These are phyloP conservation scores for Inosperma sp. DNA, from an alignment of 768 basidiomycete genomes.

Conservation along the genomic window DNA sequence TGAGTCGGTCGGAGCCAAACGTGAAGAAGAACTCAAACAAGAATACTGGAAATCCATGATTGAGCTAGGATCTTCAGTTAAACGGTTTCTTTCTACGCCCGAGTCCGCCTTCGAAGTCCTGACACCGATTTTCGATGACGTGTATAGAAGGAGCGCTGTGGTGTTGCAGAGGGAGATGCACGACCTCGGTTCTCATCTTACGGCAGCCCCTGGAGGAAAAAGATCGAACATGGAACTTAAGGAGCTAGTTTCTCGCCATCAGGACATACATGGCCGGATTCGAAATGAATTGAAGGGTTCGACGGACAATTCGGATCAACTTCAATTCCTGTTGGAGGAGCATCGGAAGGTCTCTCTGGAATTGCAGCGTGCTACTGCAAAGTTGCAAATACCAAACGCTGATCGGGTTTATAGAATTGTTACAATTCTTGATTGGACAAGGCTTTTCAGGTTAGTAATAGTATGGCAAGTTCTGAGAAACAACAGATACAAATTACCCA, in stretches of 20 bases:
- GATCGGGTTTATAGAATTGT: no score
- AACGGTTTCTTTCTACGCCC: slow-evolving; percentile 11
- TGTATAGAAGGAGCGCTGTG: slow-evolving; percentile 11
- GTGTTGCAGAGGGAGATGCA: slow-evolving; percentile 25
- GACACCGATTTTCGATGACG: slow-evolving; percentile 14
- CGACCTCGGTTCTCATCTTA: slow-evolving; percentile 18
- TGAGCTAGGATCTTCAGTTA: slow-evolving; percentile 4
- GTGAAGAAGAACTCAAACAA: slow-evolving; percentile 6
- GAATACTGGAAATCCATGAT: slow-evolving; percentile 18
- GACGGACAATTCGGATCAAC: background rate
- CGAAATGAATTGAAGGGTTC: background rate
- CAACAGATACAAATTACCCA: no score
- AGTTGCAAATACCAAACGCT: no score
- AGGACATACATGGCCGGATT: background rate
- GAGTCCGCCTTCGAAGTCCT: slow-evolving; percentile 21
- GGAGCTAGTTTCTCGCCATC: slow-evolving; percentile 1
- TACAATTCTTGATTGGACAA: no score
- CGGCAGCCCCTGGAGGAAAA: slow-evolving; percentile 24
- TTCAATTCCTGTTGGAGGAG: background rate
- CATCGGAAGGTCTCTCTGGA: slow-evolving; percentile 5
- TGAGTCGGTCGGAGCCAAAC: background rate
- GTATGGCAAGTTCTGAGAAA: no score
- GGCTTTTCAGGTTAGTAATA: no score
- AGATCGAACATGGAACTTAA: slow-evolving; percentile 4
- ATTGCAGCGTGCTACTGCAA: background rate